Percentiles rank a stretch among this genome's conserved stretches.
phyloP scores from a whole-genome alignment of 495 filamentous ascomycete genomes.

The Saxophila tyrrhenica region DNA sequence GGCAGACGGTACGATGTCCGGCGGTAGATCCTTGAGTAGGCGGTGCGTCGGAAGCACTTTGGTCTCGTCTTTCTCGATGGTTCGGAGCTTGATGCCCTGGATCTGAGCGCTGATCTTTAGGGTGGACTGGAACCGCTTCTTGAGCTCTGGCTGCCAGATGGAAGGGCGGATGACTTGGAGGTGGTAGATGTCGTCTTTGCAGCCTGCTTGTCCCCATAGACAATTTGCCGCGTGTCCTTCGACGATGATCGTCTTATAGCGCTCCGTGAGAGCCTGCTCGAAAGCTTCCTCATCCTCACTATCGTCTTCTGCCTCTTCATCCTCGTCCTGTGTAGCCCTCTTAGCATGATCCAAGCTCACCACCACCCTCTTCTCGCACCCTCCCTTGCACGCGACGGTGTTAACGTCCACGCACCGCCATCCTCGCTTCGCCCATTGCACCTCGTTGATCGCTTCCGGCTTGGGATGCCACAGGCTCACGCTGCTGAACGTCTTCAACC shows the following conservation, averaged over 20 bases:
- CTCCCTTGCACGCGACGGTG: slow-evolving; percentile 65
- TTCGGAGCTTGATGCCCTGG: neutral
- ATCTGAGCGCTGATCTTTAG: slow-evolving; percentile 18
- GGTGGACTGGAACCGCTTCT: slow-evolving; percentile 22
- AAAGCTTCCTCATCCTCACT: neutral
- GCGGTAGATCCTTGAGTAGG: slow-evolving; percentile 6
- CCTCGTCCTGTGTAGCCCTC: slow-evolving; percentile 35
- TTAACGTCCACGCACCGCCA: slow-evolving; percentile 80
- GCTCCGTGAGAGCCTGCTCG: slow-evolving; percentile 61
- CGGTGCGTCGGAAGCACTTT: neutral
- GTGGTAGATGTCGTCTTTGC: slow-evolving; percentile 46
- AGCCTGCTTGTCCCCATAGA: slow-evolving; percentile 73
- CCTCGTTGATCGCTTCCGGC: slow-evolving; percentile 71
- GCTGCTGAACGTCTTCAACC: slow-evolving; percentile 78
- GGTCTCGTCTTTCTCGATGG: neutral
- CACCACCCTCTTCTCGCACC: slow-evolving; percentile 70
- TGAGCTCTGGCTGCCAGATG: slow-evolving; percentile 24
- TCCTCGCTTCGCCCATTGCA: slow-evolving; percentile 89
- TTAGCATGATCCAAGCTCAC: slow-evolving; percentile 46
- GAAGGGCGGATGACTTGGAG: slow-evolving; percentile 25
- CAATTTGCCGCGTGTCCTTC: slow-evolving; percentile 74
- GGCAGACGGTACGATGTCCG: neutral
- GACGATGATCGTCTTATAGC: slow-evolving; percentile 59
- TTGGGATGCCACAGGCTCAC: slow-evolving; percentile 81
- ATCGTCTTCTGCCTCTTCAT: slow-evolving; percentile 10